Conservation (phyloP, 1,139 yeast genomes). For the Saccharomyces uvarum region DNA sequence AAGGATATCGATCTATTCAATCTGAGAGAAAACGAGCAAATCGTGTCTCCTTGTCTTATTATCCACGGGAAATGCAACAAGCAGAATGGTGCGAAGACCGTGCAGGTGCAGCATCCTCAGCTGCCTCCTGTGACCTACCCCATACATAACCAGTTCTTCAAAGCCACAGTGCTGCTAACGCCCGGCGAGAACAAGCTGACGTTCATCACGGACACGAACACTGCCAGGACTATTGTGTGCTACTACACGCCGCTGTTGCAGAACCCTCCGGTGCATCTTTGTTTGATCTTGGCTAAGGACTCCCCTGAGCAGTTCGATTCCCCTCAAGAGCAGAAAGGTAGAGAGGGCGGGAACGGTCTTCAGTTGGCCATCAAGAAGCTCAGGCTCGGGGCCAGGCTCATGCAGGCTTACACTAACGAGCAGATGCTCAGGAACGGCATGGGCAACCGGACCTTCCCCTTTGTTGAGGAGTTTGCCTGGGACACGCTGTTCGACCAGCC, state of each 20-base stretch:
- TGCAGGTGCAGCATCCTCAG: constrained; percentile 27
- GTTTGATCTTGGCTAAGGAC: constrained; percentile 70
- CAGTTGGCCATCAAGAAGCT: constrained; percentile 70
- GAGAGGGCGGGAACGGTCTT: constrained; percentile 59
- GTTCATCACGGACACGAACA: constrained; percentile 23
- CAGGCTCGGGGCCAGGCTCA: constrained; percentile 77
- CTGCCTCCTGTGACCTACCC: constrained; percentile 65
- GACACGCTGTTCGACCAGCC: constrained; percentile 44
- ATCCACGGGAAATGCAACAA: constrained; percentile 38
- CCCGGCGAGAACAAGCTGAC: constrained; percentile 51
- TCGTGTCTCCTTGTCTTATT: constrained; percentile 40
- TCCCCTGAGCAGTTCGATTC: constrained; percentile 69
- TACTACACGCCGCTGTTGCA: constrained; percentile 52
- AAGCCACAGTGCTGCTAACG: constrained; percentile 63
- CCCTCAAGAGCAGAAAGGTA: constrained; percentile 45
- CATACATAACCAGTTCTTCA: constrained; percentile 62
- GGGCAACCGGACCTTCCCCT: constrained; percentile 72
- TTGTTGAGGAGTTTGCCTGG: constrained; percentile 55
- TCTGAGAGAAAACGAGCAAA: constrained; percentile 28
- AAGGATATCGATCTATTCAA: constrained; percentile 25
- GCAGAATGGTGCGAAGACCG: constrained; percentile 13
- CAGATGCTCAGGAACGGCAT: constrained; percentile 78
- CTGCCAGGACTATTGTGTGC: constrained; percentile 31
- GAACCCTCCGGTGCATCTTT: constrained; percentile 76
- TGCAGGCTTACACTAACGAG: constrained; percentile 91